Evolutionary conservation across 345 rosid genomes (phyloP), one percentile per base, ranked within the genome.

Genomic region (Linum usitatissimum): DNA sequence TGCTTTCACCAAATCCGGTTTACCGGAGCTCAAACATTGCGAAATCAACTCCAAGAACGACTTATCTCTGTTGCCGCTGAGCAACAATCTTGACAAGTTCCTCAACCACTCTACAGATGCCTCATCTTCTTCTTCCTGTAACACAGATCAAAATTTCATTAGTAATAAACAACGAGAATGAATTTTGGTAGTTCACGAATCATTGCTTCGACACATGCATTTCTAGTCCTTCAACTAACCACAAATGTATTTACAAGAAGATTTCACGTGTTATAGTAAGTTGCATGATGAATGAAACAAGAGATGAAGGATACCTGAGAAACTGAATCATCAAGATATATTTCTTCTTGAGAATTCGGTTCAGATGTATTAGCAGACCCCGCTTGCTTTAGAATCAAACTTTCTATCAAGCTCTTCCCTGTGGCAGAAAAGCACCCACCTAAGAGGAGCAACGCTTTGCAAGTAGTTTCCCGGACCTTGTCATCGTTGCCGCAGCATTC

Each of bases 331-430:
- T 64, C 65, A 10, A 17, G 18, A 58, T 36, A 64, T 66, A 66
- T 73, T 60, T 66, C 67, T 61, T 56, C 76, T 40, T 66, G 20
- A 66, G 69, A 39, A 20, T 65, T 71, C 17, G n/a, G 62, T 60
- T 64, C 66, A 36, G 30, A 57, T 21, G 19, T 49, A n/a, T 62
- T 60, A n/a, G 57, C 21, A 62, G 65, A 71, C 30, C 79, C 81
- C 55, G 82, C 83, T 71, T 73, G 70, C 71, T 76, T 77, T 38
- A 79, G 71, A 28, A 76, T 69, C 84, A 84, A 84, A 63, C 62
- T 65, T 67, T 75, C 81, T 9, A 64, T 68, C 67, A 64, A 54
- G 66, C 68, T 60, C 68, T 67, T 68, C 64, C 75, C 72, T 15
- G 79, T 70, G 48, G 30, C 55, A 36, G 83, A 77, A 65, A 82